phyloP scores from a whole-genome alignment of 2,329 filamentous ascomycete genomes.

The Ascochyta rabiei region DNA sequence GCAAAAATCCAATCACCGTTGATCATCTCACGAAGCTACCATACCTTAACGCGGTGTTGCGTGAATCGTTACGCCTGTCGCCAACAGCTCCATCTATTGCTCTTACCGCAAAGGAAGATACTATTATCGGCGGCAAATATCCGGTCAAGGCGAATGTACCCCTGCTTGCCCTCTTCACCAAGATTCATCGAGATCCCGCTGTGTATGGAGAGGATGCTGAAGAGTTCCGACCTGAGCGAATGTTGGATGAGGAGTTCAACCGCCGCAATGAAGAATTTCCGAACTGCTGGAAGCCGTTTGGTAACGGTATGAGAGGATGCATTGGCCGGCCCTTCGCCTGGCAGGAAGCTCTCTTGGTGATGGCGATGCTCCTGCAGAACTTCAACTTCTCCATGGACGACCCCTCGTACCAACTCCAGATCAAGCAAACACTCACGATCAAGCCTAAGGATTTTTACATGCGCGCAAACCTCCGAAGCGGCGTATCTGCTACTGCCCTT shows the following conservation, averaged over 20 bases:
- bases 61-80: conserved; percentile 62
- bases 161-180: conserved; percentile 40
- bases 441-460: conserved; percentile 52
- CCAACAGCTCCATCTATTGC: conserved; percentile 61
- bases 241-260: conserved; percentile 53
- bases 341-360: conserved; percentile 58
- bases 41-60: conserved; percentile 62
- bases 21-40: conserved; percentile 59
- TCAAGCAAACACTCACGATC: conserved; percentile 54
- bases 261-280: conserved; percentile 47
- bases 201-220: conserved; percentile 55
- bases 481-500: conserved; percentile 40
- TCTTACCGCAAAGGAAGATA: conserved; percentile 42
- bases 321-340: conserved; percentile 62
- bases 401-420: conserved; percentile 51
- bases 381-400: conserved; percentile 54
- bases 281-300: conserved; percentile 60
- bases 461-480: conserved; percentile 43
- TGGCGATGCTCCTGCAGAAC: conserved; percentile 53
- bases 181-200: conserved; percentile 50
- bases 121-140: conserved; percentile 47
- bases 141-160: conserved; percentile 43
- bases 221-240: conserved; percentile 55
- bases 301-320: conserved; percentile 59
- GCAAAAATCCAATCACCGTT: conserved; percentile 52